Base-by-base conservation (phyloP, 1,284 basidiomycete species). In the Malassezia vespertilionis region DNA sequence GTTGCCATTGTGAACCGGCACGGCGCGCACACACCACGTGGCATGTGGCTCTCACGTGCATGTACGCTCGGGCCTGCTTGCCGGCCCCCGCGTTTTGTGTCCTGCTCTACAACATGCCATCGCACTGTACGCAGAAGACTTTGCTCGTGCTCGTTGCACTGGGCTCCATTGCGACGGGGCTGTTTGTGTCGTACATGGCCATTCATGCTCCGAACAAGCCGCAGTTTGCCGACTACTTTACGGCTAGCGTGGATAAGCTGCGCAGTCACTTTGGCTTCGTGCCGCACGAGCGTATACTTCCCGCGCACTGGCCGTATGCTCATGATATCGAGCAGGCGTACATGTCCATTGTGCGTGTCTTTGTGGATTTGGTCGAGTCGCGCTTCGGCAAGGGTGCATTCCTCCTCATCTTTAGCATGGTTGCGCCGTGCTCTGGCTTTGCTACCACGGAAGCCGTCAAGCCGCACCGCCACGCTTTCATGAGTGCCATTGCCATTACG, bases 401-500 rank as follows among this genome's bases (percentile, higher is more conserved):
- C 26, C n/a, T 45, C 32, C 18, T 44, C 33, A 36, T 51, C 23
- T 10, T 38, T 15, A 45, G 42, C 20, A 34, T 44, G 32, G 26
- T 26, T 21, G 21, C 30, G 24, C 48, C 48, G 4, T 11, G 40
- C 10, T 8, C 37, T 23, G 17, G 15, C 10, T 40, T 40, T 11
- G 23, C 32, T 20, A 27, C n/a, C 4, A 33, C 36, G 10, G 43
- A 51, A 34, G 36, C 48, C 14, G 20, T 45, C 10, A 51, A 51
- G 40, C 48, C 48, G 0, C 28, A 35, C 14, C 30, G 31, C 0
- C 21, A 31, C 15, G 11, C 24, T 5, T n/a, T 51, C 12, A 24
- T 40, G 37, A 38, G 48, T 9, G 48, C 37, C 4, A 8, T 51
- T 20, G 21, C 33, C 17, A 38, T 51, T n/a, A 40, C 35, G n/a